phyloP scores from a whole-genome alignment of 345 rosid genomes.

The Hypericum perforatum region DNA sequence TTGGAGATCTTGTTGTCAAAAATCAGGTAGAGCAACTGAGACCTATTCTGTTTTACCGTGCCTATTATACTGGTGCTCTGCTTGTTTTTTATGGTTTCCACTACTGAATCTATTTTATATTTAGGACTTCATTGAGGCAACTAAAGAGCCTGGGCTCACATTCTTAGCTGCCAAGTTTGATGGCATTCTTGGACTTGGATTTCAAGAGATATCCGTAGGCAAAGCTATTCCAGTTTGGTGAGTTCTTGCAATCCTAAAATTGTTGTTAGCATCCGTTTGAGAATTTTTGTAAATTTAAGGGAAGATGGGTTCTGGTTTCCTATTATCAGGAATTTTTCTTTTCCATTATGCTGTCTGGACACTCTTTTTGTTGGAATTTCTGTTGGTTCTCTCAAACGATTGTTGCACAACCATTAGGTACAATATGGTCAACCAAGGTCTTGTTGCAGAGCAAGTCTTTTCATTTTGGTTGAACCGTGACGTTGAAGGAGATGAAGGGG shows the following conservation, averaged over 20 bases:
- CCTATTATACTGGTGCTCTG: slow-evolving; percentile 2
- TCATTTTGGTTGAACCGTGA: slow-evolving; percentile 29
- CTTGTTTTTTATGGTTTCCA: neutral
- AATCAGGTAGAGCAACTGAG: slow-evolving; percentile 34
- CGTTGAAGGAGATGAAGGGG: slow-evolving; percentile 23
- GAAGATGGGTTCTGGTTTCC: neutral
- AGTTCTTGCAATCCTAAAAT: neutral
- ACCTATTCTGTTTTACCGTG: neutral
- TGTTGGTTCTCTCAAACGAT: neutral
- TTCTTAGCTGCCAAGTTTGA: slow-evolving; percentile 36
- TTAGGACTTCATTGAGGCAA: slow-evolving; percentile 51
- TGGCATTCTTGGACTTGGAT: slow-evolving; percentile 38
- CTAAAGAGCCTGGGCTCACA: slow-evolving; percentile 32
- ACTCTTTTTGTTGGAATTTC: neutral
- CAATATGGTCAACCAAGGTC: slow-evolving; percentile 23
- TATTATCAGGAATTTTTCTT: neutral
- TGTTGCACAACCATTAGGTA: slow-evolving; percentile 15
- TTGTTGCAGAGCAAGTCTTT: slow-evolving; percentile 16
- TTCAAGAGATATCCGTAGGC: slow-evolving; percentile 26
- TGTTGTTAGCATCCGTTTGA: neutral
- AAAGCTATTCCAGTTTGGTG: slow-evolving; percentile 48
- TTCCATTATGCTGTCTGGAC: neutral
- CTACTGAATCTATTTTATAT: slow-evolving; percentile 9
- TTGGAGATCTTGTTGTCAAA: slow-evolving; percentile 31
- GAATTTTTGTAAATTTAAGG: neutral